These are phyloP conservation scores for Mycena epipterygia DNA, from an alignment of 768 basidiomycete genomes.

Conservation along the genomic window DNA sequence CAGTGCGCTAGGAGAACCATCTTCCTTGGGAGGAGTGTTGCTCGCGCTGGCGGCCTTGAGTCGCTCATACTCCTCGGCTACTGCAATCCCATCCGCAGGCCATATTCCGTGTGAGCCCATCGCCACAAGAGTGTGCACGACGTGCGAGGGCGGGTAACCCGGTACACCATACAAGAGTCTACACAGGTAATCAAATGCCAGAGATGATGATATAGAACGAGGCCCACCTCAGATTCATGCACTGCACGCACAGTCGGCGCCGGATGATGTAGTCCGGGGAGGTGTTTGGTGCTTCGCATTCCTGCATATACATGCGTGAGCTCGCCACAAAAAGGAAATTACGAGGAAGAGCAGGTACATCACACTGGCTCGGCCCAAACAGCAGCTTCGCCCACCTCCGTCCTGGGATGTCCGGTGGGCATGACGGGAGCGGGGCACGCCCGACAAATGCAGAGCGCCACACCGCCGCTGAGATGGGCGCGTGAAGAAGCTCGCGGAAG, in stretches of 20 bases:
- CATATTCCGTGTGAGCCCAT: too few species aligned
- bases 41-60: too few species aligned
- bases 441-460: background rate
- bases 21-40: too few species aligned
- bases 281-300: background rate
- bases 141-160: too few species aligned
- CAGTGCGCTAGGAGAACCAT: too few species aligned
- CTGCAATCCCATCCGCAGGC: too few species aligned
- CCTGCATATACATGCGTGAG: background rate
- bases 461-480: background rate
- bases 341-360: background rate
- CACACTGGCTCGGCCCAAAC: background rate
- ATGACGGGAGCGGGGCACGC: background rate
- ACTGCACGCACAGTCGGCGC: background rate
- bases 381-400: background rate
- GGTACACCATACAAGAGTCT: too few species aligned
- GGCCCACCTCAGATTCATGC: background rate
- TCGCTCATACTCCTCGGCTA: too few species aligned
- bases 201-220: background rate
- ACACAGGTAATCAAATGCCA: too few species aligned
- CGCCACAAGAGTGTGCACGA: too few species aligned
- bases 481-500: background rate
- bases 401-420: background rate
- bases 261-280: background rate
- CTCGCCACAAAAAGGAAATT: background rate